phyloP scores from a whole-genome alignment of 805 yeast genomes.

The Cyberlindnera mrakii region DNA sequence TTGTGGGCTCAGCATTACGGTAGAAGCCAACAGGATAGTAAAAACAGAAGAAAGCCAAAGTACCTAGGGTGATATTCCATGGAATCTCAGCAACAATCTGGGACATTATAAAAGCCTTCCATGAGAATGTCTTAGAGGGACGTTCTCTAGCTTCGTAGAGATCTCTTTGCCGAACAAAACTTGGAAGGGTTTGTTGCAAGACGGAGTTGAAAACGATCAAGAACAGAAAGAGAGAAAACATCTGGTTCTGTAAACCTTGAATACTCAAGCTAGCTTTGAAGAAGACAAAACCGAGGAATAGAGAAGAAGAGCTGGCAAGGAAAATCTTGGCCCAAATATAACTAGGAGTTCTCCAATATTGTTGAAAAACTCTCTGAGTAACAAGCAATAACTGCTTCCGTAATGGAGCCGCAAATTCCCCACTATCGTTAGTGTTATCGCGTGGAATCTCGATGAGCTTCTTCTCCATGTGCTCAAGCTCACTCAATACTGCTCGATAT shows the following conservation, averaged over 20 bases:
- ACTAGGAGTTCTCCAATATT: conserved; percentile 62
- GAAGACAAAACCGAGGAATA: conserved; percentile 71
- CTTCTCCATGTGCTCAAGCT: conserved; percentile 57
- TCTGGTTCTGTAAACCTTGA: conserved; percentile 77
- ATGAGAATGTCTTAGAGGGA: conserved; percentile 64
- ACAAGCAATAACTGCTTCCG: conserved; percentile 39
- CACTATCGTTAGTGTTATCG: conserved; percentile 27
- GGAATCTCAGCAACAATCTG: conserved; percentile 65
- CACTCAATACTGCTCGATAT: conserved; percentile 48
- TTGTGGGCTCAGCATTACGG: conserved; percentile 5
- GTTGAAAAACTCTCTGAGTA: conserved; percentile 50
- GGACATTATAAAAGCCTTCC: conserved; percentile 57
- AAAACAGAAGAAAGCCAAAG: conserved; percentile 54
- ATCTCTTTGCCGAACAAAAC: conserved; percentile 54
- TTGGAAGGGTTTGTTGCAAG: conserved; percentile 58
- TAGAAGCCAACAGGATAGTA: conserved; percentile 68
- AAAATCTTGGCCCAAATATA: conserved; percentile 55
- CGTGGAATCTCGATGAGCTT: conserved; percentile 40
- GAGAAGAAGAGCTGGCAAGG: conserved; percentile 47
- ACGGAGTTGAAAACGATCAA: conserved; percentile 49
- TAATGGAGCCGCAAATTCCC: conserved; percentile 41
- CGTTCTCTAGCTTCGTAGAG: conserved; percentile 69
- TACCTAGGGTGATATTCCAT: conserved; percentile 55
- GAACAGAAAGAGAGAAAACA: conserved; percentile 72
- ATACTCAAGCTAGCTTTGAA: conserved; percentile 58